Percentiles rank a stretch among this genome's conserved stretches.
Conservation (phyloP, 2,329 filamentous ascomycete genomes). For the Curvularia eragrostidis region DNA sequence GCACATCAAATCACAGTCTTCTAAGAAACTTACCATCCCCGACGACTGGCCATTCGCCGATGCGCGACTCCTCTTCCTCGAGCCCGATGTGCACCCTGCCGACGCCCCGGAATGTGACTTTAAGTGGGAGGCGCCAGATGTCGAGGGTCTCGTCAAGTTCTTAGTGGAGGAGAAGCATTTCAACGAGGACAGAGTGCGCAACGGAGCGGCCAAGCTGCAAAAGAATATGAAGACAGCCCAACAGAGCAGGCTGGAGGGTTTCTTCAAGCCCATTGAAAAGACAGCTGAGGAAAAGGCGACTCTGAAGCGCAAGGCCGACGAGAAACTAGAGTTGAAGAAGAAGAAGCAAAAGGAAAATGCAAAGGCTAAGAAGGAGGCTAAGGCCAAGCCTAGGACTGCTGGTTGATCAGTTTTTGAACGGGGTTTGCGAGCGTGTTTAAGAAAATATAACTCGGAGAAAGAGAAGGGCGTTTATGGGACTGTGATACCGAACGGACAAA, state of each 20-base stretch:
- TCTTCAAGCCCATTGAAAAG: constrained; percentile 93
- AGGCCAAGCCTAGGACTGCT: constrained; percentile 71
- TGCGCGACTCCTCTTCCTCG: constrained; percentile 87
- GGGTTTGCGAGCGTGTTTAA: neutral
- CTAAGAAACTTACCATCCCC: constrained; percentile 73
- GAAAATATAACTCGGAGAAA: neutral
- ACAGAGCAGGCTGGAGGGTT: constrained; percentile 90
- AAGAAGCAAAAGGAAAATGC: constrained; percentile 95
- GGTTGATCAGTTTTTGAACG: neutral
- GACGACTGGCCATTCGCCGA: constrained; percentile 98
- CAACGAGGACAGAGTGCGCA: constrained; percentile 89
- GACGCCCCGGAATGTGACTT: constrained; percentile 91
- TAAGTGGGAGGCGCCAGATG: constrained; percentile 94
- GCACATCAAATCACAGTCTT: constrained; percentile 76
- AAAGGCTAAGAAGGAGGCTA: constrained; percentile 92
- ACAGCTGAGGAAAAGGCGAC: constrained; percentile 83
- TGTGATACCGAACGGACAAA: constrained; percentile 11
- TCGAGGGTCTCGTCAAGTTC: constrained; percentile 88
- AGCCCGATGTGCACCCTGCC: constrained; percentile 84
- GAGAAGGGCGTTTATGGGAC: constrained; percentile 16
- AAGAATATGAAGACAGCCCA: constrained; percentile 93
- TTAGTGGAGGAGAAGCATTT: constrained; percentile 95
- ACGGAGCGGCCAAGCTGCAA: constrained; percentile 75
- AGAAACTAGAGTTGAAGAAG: constrained; percentile 89
- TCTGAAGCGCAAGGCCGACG: constrained; percentile 91